Conservation (phyloP, 805 yeast genomes). For the Zygosaccharomyces lentus region DNA sequence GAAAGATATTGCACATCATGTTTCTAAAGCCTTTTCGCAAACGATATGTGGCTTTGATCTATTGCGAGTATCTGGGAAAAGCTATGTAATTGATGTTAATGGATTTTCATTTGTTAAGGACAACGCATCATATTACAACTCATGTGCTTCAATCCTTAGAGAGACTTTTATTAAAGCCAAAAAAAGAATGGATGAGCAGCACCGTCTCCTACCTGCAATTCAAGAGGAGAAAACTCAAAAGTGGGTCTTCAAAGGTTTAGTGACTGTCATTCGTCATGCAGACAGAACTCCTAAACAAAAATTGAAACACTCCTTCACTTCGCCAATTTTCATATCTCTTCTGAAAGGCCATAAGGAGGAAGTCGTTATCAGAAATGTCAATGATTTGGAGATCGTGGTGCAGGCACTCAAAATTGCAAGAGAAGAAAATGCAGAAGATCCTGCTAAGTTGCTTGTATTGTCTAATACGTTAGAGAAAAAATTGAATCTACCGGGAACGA, state of each 20-base stretch:
- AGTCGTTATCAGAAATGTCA: conserved; percentile 86
- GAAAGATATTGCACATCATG: conserved; percentile 71
- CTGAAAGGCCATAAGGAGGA: conserved; percentile 94
- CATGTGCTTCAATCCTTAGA: conserved; percentile 72
- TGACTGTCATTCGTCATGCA: conserved; percentile 90
- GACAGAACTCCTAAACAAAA: conserved; percentile 98
- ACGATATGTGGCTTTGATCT: conserved; percentile 97
- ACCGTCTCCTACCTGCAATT: conserved; percentile 35
- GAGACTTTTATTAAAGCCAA: conserved; percentile 66
- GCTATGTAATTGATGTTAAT: conserved; percentile 94
- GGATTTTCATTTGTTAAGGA: conserved; percentile 98
- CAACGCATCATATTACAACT: conserved; percentile 78
- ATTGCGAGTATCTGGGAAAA: conserved; percentile 78
- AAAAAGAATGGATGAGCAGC: conserved; percentile 41
- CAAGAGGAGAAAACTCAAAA: conserved; percentile 57
- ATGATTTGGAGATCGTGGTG: conserved; percentile 79
- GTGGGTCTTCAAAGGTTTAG: conserved; percentile 95
- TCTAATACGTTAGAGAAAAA: conserved; percentile 84
- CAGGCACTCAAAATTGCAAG: conserved; percentile 81
- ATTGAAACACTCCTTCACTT: conserved; percentile 89
- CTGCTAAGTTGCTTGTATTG: conserved; percentile 67
- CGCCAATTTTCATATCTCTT: conserved; percentile 78
- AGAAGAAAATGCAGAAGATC: conserved; percentile 75
- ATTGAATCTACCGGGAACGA: conserved; percentile 89
- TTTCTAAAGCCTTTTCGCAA: conserved; percentile 75